A percentile compares a stretch with the other conserved stretches of the same genome.
phyloP scores from a whole-genome alignment of 1,284 basidiomycete species.

The Phellopilus nigrolimitatus region DNA sequence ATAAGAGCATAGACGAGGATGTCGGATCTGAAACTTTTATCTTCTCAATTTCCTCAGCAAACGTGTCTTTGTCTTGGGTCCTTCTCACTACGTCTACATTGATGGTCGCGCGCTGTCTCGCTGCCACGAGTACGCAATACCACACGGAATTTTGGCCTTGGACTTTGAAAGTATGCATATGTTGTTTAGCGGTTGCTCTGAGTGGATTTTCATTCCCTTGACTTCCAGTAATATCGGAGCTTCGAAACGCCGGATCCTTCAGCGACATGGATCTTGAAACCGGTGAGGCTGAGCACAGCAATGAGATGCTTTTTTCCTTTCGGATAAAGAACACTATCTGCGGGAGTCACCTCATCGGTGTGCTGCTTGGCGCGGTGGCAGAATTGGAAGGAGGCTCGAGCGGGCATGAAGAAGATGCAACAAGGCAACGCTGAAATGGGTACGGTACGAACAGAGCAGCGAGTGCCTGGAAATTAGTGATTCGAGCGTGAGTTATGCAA shows the following conservation, averaged over 20 bases:
- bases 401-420: constrained; percentile 22
- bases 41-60: constrained; percentile 65
- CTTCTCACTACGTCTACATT: constrained; percentile 91
- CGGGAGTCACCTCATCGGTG: constrained; percentile 92
- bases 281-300: constrained; percentile 94
- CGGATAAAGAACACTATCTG: constrained; percentile 97
- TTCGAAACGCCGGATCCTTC: constrained; percentile 70
- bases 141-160: constrained; percentile 77
- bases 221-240: too few species aligned
- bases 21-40: constrained; percentile 2
- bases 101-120: constrained; percentile 81
- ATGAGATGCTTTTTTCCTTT: constrained; percentile 97
- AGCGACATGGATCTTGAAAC: constrained; percentile 57
- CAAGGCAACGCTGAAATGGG: constrained; percentile 60
- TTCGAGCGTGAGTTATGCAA: too few species aligned
- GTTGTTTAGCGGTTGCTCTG: too few species aligned
- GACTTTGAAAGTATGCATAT: constrained; percentile 74
- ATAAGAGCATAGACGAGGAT: constrained; percentile 75
- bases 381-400: too few species aligned
- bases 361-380: constrained; percentile 76
- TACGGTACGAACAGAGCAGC: constrained; percentile 90
- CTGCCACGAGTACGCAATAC: constrained; percentile 79
- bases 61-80: constrained; percentile 91
- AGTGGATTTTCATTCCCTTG: too few species aligned
- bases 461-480: too few species aligned